Base-by-base conservation (phyloP, 139 green algal species). In the Coelastrella sp. region DNA sequence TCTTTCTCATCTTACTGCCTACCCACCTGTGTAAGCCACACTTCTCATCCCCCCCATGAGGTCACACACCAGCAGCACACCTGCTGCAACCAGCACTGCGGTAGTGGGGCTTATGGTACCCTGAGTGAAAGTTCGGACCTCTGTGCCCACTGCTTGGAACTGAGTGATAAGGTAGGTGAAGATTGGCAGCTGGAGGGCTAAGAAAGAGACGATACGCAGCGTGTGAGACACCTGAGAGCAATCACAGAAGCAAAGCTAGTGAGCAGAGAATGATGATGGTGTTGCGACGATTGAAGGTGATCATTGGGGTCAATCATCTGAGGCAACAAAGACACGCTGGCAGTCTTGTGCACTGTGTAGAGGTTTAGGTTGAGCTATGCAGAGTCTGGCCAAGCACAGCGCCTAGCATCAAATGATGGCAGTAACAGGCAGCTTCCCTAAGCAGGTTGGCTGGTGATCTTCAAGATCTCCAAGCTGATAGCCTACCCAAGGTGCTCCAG, bases 111-210 rank as follows among this genome's bases (percentile, higher is more conserved):
- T 79, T 71, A 91, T 89, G 48, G 41, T 48, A 27, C 66, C 66
- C 11, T 19, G 48, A 25, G 88, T 91, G 78, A 91, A 91, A 53
- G 85, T 88, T 40, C 41, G 32, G 25, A 91, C 78, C 85, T 91
- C 88, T 17, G 27, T 71, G 57, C 88, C 88, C 34, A 91, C 3
- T 0, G 85, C 84, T 51, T 85, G 85, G 71, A 91, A 89, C 82
- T 91, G 88, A 11, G 88, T 91, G 83, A 91, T 91, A n/a, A 89
- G 77, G 82, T 91, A 91, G 35, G 88, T 91, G 85, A 89, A 89
- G 43, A 89, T 78, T 19, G 88, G 88, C 77, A 91, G 85, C 85
- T 91, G 88, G 45, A 91, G 88, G 64, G 66, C 86, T 32, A 73
- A 66, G 76, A 91, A 91, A 9, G 81, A 74, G 35, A 88, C 8